Percentiles rank a stretch among this genome's conserved stretches.
Conservation (phyloP, 495 filamentous ascomycete genomes). For the Aspergillus biplanus region DNA sequence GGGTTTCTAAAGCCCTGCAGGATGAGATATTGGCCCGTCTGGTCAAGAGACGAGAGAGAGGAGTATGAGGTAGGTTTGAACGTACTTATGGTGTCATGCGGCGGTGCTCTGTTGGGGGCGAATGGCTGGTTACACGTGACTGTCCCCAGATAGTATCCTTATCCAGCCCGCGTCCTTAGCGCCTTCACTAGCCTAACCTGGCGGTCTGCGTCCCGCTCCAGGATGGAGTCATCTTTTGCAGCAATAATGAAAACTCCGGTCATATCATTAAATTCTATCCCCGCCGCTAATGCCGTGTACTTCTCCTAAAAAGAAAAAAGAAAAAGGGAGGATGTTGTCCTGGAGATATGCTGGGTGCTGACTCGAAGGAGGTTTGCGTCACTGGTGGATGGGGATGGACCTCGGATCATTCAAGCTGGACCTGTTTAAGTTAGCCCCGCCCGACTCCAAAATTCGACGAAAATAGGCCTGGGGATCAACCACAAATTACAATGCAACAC, state of each 20-base stretch:
- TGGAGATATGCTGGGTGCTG: too few relatives aligned
- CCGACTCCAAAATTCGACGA: too few relatives aligned
- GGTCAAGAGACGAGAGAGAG: not conserved
- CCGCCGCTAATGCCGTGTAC: too few relatives aligned
- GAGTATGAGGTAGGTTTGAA: slow-evolving; percentile 7
- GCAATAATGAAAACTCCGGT: not conserved
- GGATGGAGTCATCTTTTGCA: not conserved
- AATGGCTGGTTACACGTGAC: slow-evolving; percentile 18
- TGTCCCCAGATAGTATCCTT: not conserved
- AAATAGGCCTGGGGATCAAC: too few relatives aligned
- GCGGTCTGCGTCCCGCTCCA: not conserved
- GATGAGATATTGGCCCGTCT: not conserved
- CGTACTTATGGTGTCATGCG: slow-evolving; percentile 17
- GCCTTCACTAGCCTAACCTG: not conserved
- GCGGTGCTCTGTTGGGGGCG: not conserved
- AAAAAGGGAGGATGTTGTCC: too few relatives aligned
- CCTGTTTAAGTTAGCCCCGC: too few relatives aligned
- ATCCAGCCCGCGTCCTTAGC: slow-evolving; percentile 1
- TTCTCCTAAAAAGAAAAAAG: too few relatives aligned
- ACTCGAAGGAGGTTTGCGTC: too few relatives aligned
- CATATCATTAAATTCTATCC: too few relatives aligned
- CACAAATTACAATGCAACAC: too few relatives aligned
- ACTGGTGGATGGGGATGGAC: too few relatives aligned
- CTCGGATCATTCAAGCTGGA: too few relatives aligned
- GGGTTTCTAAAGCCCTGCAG: not conserved